phyloP scores from a whole-genome alignment of 768 basidiomycete species.

The Calocybe indica region DNA sequence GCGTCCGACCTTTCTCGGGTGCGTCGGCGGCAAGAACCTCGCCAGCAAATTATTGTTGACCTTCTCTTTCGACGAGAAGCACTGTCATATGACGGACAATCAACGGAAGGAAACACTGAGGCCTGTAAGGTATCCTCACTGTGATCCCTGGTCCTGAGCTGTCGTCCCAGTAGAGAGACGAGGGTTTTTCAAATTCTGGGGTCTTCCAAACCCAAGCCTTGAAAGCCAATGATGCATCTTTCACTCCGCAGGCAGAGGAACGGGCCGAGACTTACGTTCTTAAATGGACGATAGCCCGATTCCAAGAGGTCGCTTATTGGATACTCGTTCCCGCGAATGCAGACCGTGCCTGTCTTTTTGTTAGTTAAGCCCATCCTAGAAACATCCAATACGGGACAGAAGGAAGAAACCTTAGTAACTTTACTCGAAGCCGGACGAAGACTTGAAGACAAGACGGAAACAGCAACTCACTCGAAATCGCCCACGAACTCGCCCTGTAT shows the following conservation, averaged over 20 bases:
- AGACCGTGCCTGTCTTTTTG: constrained; percentile 23
- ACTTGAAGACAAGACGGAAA: not conserved
- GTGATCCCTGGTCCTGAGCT: constrained; percentile 20
- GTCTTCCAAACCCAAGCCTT: constrained; percentile 33
- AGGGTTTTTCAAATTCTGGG: constrained; percentile 17
- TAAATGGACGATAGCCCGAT: constrained; percentile 26
- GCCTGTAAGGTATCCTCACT: constrained; percentile 10
- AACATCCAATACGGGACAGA: not conserved
- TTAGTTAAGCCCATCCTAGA: constrained; percentile 23
- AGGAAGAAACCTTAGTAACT: too few species aligned
- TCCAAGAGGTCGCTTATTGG: constrained; percentile 29
- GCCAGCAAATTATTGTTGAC: constrained; percentile 25
- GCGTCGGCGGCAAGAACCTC: constrained; percentile 29
- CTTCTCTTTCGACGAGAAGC: constrained; percentile 35
- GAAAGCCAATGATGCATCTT: constrained; percentile 2
- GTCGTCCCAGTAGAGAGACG: constrained; percentile 29
- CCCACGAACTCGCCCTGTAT: constrained; percentile 39
- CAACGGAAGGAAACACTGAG: not conserved
- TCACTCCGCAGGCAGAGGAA: not conserved
- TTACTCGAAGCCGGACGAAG: not conserved
- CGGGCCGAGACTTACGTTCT: constrained; percentile 17
- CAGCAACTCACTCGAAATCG: constrained; percentile 37
- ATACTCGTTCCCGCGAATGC: constrained; percentile 30
- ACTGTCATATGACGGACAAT: constrained; percentile 14
- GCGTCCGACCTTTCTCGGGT: constrained; percentile 28